Evolutionary conservation across 139 green algal species (phyloP), one percentile per base, ranked within the genome.

Genomic region (Picochlorum costavermella): DNA sequence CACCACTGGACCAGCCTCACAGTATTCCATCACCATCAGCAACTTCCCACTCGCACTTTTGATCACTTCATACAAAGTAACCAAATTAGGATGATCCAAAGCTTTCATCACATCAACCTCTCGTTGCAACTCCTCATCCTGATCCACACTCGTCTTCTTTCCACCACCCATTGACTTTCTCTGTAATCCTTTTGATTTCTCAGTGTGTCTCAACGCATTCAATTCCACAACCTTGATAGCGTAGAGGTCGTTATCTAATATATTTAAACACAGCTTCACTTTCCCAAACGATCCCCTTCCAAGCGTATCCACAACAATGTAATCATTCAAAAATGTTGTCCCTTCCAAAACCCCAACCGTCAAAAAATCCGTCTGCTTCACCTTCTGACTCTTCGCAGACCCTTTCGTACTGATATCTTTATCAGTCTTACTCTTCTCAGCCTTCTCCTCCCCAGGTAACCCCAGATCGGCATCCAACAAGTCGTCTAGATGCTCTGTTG

Each of bases 211-310:
- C 33, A 31, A 29, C 16, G 58, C 58, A 17, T 64, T 25, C 12
- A 5, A 29, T 64, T 61, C 70, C 44, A 85, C 28, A 51, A 93
- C 79, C 73, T 95, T 95, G 44, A 95, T 62, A 3, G 88, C 88
- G 29, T 90, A 92, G 65, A 95, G 73, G 20, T 72, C 67, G 36
- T 85, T 80, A 69, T 95, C 82, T 14, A 82, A 17, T 6, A 72
- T 88, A 83, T 90, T 92, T n/a, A 95, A 78, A 68, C 80, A 88
- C 53, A 94, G 81, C 82, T 92, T 92, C 12, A 95, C 88, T 61
- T 90, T 92, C 60, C 87, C 87, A 60, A 82, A 90, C 20, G 68
- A 72, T 43, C 88, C 88, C 11, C 78, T 63, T 0, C 87, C 88
- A 65, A 95, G 74, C 2, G 84, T 90, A 66, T 89, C 86, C 25